phyloP scores from a whole-genome alignment of 2,329 filamentous ascomycete species.

The Orbilia javanica region DNA sequence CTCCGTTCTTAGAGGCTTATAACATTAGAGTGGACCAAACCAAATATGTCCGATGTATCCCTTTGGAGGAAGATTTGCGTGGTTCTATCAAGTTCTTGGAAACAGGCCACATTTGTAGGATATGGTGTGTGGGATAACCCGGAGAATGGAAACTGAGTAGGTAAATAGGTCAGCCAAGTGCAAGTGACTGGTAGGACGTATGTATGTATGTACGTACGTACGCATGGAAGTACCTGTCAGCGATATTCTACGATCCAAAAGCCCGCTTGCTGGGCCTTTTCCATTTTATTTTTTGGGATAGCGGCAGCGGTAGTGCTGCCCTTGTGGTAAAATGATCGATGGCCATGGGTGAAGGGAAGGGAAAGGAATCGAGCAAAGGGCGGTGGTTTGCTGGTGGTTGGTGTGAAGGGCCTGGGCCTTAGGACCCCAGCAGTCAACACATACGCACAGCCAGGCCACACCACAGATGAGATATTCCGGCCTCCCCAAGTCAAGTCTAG shows the following conservation, averaged over 20 bases:
- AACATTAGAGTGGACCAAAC: conserved; percentile 41
- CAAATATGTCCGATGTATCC: conserved; percentile 47
- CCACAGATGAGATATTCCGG: background rate
- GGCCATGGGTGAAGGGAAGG: conserved; percentile 6
- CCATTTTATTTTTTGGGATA: background rate
- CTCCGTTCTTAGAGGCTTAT: conserved; percentile 54
- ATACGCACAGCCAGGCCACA: background rate
- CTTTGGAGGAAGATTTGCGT: conserved; percentile 45
- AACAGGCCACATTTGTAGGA: conserved; percentile 29
- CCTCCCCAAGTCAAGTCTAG: background rate
- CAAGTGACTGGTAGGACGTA: too few species aligned
- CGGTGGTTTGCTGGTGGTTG: background rate
- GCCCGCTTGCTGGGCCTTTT: conserved; percentile 10
- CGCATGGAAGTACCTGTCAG: background rate
- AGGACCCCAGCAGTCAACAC: conserved; percentile 32
- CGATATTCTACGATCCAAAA: conserved; percentile 15
- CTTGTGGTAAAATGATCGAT: background rate
- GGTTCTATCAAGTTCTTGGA: conserved; percentile 23
- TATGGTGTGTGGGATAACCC: conserved; percentile 33
- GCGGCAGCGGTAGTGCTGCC: background rate
- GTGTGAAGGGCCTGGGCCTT: conserved; percentile 8
- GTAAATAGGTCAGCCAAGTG: background rate
- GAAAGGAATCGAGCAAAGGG: background rate
- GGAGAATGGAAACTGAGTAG: conserved; percentile 28
- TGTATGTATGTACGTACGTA: too few species aligned